phyloP scores from a whole-genome alignment of 169 alveolate species.

The Eimeria necatrix region DNA sequence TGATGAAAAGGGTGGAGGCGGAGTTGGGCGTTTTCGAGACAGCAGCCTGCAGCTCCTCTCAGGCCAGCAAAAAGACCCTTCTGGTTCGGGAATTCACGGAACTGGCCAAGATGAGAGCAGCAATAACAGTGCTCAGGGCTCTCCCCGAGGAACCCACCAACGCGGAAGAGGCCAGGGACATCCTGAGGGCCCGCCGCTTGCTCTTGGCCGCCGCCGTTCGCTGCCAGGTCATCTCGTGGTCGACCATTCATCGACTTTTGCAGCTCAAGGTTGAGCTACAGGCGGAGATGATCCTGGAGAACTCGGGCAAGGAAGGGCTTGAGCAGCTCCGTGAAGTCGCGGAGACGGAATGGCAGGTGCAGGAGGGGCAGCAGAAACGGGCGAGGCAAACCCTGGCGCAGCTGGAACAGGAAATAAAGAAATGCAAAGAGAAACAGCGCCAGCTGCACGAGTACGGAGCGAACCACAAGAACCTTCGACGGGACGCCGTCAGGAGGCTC shows the following conservation, averaged over 20 bases:
- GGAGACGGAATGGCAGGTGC: background rate
- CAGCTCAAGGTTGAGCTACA: background rate
- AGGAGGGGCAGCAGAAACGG: background rate
- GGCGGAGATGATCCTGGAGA: background rate
- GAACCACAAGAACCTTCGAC: background rate
- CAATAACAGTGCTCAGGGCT: background rate
- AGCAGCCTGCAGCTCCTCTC: background rate
- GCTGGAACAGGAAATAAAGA: background rate
- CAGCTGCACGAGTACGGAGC: constrained; percentile 12
- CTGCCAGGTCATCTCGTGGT: background rate
- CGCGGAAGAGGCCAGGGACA: background rate
- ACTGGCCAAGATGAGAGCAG: background rate
- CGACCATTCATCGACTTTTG: background rate
- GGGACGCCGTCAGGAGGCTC: background rate
- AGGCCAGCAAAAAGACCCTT: too few species aligned
- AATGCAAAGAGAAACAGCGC: background rate
- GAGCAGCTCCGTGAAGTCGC: background rate
- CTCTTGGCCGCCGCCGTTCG: constrained; percentile 1
- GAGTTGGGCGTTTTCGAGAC: background rate
- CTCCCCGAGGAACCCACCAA: background rate
- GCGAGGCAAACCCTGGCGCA: background rate
- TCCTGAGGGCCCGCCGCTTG: constrained; percentile 5
- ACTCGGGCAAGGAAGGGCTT: background rate
- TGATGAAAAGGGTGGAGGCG: background rate
- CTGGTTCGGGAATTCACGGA: background rate